Evolutionary conservation across 345 rosid species (phyloP).

Genomic region (Citrus medica): DNA sequence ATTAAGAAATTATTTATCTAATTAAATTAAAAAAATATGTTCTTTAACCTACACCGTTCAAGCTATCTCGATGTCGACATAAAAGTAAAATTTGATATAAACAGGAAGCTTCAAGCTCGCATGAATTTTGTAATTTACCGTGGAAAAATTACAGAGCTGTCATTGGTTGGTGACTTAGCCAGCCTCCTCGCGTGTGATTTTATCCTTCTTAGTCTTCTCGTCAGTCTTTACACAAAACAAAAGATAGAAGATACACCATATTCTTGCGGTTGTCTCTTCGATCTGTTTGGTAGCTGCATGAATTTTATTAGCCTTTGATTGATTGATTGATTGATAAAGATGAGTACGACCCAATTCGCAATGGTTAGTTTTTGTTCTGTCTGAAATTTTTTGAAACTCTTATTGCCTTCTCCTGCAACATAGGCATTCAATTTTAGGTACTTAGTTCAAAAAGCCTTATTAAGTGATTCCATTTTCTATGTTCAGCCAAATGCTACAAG

Average conservation of each 20-base stretch:
- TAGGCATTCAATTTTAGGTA: neutral
- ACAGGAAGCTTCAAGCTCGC: too few relatives aligned
- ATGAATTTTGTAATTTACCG: too few relatives aligned
- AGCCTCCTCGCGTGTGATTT: neutral
- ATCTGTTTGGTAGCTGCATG: neutral
- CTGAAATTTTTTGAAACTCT: neutral
- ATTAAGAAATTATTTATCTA: too few relatives aligned
- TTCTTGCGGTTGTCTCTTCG: neutral
- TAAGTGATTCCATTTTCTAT: neutral
- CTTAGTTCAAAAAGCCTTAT: neutral
- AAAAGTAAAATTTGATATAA: too few relatives aligned
- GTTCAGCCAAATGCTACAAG: neutral
- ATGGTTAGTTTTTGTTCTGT: constrained; percentile 23
- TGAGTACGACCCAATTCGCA: constrained; percentile 44
- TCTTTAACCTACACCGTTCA: too few relatives aligned
- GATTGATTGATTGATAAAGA: neutral
- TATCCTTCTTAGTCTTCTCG: neutral
- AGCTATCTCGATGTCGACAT: too few relatives aligned
- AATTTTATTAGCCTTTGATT: neutral
- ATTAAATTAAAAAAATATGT: too few relatives aligned
- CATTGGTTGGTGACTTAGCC: neutral
- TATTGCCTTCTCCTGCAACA: neutral
- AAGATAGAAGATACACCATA: neutral
- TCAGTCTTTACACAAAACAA: neutral
- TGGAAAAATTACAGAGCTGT: too few relatives aligned